Evolutionary conservation across 192 early-diverging fungal genomes (phyloP), one percentile per base, ranked within the genome.

Genomic region (Podila minutissima): DNA sequence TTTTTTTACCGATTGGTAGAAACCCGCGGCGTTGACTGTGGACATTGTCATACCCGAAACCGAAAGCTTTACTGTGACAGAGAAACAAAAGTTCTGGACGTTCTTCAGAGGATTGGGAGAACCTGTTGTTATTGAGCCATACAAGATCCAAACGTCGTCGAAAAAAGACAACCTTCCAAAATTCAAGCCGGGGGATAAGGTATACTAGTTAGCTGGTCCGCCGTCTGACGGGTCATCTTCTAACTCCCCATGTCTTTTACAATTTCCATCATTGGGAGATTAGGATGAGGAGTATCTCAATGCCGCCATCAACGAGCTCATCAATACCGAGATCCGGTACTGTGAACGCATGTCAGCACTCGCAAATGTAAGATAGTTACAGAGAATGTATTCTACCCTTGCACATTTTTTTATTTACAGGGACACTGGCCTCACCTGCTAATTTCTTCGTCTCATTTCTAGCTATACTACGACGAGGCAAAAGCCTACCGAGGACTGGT

Each of bases 41-140:
- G 74, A 75, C 29, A 58, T 75, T 38, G 67, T 75, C 20, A 59
- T 75, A 29, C 74, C 74, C 26, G 59, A 75, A 1, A n/a, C 38
- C 20, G 62, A 51, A 22, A 46, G 8, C 15, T 63, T 53, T 22
- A 8, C 53, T 1, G 17, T 5, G 0, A 11, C 15, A 5, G 66
- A 75, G 3, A 26, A 75, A 37, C 61, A 68, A 35, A 51, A 51
- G 61, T 75, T 75, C 38, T 75, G 74, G 74, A 26, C 59, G 1
- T 69, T 75, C 8, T 75, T 69, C 37, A 69, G 68, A 32, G 67
- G 67, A 2, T 33, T 75, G n/a, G 74, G 74, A 13, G 74, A 75
- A 19, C 67, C 62, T 19, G 62, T 75, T 13, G 74, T 64, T 13
- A 26, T 50, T 4, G 74, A 69, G n/a, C 55, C 57, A 0, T 69